A percentile compares a stretch with the other conserved stretches of the same genome.
These are phyloP conservation scores for Fusarium drepaniforme DNA, from an alignment of 2,329 filamentous ascomycete genomes.

Conservation along the genomic window DNA sequence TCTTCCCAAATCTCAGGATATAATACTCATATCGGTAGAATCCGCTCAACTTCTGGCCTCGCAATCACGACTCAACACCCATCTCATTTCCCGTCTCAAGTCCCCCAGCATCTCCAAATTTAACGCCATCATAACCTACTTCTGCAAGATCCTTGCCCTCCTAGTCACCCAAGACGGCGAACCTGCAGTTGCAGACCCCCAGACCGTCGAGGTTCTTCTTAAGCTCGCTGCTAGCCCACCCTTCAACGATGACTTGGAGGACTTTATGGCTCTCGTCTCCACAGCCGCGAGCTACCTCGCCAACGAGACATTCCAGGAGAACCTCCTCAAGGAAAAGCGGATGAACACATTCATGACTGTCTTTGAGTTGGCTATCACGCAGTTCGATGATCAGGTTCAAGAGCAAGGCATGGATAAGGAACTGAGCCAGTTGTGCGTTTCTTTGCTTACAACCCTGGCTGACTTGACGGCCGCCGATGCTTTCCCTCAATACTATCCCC, in stretches of 20 bases:
- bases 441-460: constrained; percentile 64
- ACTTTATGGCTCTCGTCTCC: constrained; percentile 64
- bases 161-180: constrained; percentile 67
- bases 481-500: constrained; percentile 57
- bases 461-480: constrained; percentile 64
- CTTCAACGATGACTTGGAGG: constrained; percentile 61
- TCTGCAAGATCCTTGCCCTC: constrained; percentile 69
- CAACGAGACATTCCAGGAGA: constrained; percentile 63
- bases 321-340: constrained; percentile 55
- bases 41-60: constrained; percentile 69
- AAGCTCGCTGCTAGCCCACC: constrained; percentile 58
- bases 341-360: constrained; percentile 60
- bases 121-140: constrained; percentile 60
- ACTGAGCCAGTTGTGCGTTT: constrained; percentile 61
- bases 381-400: constrained; percentile 57
- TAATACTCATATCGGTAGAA: constrained; percentile 53
- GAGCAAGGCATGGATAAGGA: constrained; percentile 58
- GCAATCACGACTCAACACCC: constrained; percentile 61
- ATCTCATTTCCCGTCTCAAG: constrained; percentile 63
- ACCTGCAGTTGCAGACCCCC: constrained; percentile 54
- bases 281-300: constrained; percentile 69
- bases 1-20: neutral
- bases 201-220: constrained; percentile 64
- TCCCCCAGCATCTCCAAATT: constrained; percentile 57
- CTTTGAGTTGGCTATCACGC: constrained; percentile 61